These are phyloP conservation scores for Agrocybe praecox DNA, from an alignment of 768 basidiomycete species.

Conservation along the genomic window DNA sequence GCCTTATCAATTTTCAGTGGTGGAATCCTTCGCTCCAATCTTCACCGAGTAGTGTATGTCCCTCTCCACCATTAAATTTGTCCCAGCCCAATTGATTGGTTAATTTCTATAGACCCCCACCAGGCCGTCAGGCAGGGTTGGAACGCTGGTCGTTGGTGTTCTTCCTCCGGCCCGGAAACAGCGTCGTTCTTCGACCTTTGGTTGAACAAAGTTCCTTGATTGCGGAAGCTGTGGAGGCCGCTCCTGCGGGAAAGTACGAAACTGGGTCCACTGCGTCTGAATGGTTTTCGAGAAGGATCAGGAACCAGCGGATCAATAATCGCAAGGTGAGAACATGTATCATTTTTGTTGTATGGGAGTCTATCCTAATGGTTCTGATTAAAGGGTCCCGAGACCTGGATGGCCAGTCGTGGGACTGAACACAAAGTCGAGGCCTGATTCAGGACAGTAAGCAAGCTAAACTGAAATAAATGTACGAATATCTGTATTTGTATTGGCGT, in stretches of 20 bases:
- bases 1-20: constrained; percentile 64
- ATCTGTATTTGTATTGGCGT: too few species aligned
- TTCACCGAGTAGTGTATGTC: constrained; percentile 63
- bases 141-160: constrained; percentile 72
- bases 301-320: constrained; percentile 46
- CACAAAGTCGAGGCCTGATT: constrained; percentile 11
- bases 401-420: constrained; percentile 48
- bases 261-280: constrained; percentile 39
- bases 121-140: constrained; percentile 51
- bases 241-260: constrained; percentile 39
- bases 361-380: background rate
- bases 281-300: constrained; percentile 47
- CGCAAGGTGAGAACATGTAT: constrained; percentile 31
- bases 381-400: constrained; percentile 50
- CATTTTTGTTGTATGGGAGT: background rate
- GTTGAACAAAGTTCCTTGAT: constrained; percentile 53
- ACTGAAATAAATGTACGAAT: too few species aligned
- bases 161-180: constrained; percentile 65
- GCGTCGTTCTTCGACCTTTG: constrained; percentile 50
- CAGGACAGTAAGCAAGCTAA: too few species aligned
- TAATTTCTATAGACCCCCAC: constrained; percentile 65
- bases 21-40: constrained; percentile 62
- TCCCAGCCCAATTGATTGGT: too few species aligned
- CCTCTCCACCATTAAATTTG: background rate
- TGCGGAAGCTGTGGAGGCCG: constrained; percentile 40